These are phyloP conservation scores for Ganoderma sinense DNA, from an alignment of 1,284 basidiomycete genomes.

Conservation along the genomic window DNA sequence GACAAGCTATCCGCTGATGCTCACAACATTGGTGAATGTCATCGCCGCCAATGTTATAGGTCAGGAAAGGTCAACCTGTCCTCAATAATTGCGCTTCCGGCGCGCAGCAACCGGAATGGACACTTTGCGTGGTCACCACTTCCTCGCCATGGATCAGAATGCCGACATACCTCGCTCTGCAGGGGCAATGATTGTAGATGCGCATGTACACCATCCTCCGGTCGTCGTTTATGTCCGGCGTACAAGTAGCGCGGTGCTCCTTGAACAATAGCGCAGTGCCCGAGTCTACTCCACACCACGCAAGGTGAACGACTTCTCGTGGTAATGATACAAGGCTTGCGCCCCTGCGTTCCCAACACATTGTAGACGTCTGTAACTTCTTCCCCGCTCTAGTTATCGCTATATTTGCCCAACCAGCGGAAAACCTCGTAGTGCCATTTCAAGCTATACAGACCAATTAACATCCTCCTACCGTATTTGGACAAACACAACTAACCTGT, in stretches of 20 bases:
- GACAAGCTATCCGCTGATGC: not conserved
- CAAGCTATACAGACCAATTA: constrained; percentile 49
- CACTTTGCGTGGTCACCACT: not conserved
- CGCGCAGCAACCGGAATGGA: too few species aligned
- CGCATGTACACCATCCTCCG: not conserved
- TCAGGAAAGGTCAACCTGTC: not conserved
- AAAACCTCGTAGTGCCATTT: constrained; percentile 93
- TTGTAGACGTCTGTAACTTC: not conserved
- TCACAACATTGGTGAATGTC: not conserved
- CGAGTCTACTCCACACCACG: not conserved
- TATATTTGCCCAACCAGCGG: constrained; percentile 83
- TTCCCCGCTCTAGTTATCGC: constrained; percentile 49
- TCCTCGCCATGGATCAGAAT: not conserved
- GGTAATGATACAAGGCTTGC: not conserved
- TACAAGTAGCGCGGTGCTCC: not conserved
- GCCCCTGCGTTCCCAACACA: not conserved
- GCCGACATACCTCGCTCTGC: not conserved
- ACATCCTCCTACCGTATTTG: not conserved
- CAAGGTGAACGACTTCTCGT: not conserved
- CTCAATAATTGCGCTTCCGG: too few species aligned
- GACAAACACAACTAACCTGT: constrained; percentile 53
- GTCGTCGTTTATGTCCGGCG: not conserved
- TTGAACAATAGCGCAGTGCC: not conserved
- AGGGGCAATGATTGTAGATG: not conserved
- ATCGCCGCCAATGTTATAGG: too few species aligned